These are phyloP conservation scores for Gossypium herbaceum DNA, from an alignment of 345 rosid species.

Conservation along the genomic window DNA sequence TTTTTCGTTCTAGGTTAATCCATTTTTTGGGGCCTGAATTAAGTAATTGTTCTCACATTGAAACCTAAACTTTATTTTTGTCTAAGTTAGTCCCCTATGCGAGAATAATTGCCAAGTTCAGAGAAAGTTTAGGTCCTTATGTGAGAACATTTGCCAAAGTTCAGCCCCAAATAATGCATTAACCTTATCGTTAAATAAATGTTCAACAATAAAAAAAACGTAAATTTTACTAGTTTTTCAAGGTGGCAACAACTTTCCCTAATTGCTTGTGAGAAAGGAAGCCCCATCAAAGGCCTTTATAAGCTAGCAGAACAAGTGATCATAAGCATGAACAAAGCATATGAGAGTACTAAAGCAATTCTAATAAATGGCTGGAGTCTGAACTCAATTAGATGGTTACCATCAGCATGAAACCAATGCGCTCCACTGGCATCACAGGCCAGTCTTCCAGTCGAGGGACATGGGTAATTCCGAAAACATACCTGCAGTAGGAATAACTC, in stretches of 20 bases:
- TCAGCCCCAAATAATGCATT: no score
- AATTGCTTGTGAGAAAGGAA: not conserved
- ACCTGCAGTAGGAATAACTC: constrained; percentile 36
- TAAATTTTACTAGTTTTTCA: not conserved
- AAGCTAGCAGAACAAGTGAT: not conserved
- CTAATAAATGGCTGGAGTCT: not conserved
- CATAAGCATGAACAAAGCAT: not conserved
- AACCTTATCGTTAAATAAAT: no score
- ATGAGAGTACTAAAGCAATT: not conserved
- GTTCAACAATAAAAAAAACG: no score
- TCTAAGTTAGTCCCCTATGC: no score
- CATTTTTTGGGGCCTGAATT: no score
- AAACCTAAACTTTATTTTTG: no score
- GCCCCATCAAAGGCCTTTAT: not conserved
- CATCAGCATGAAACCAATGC: constrained; percentile 63
- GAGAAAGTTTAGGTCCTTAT: no score
- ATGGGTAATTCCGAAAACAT: constrained; percentile 67
- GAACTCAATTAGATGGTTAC: constrained; percentile 22
- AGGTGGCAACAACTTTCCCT: not conserved
- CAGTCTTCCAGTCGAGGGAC: constrained; percentile 75
- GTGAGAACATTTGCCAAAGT: no score
- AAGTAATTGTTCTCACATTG: no score
- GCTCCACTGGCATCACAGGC: constrained; percentile 78
- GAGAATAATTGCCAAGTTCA: no score
- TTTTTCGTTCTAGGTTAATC: no score